These are phyloP conservation scores for Cucumis sativus DNA, from an alignment of 306 rosid genomes.

Conservation along the genomic window DNA sequence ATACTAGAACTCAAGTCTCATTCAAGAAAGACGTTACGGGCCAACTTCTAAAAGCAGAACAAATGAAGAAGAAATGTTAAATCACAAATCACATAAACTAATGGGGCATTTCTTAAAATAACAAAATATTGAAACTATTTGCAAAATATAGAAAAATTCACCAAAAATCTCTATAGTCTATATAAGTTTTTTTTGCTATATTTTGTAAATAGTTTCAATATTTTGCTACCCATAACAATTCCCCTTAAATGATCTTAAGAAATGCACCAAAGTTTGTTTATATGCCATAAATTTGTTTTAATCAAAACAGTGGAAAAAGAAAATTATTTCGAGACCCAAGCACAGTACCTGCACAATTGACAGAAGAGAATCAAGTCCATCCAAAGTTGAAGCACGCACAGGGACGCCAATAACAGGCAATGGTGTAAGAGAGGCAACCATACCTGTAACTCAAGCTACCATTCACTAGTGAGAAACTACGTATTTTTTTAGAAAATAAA, in stretches of 20 bases:
- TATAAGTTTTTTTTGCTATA: too few species aligned
- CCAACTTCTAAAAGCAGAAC: not conserved
- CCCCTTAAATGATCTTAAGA: not conserved
- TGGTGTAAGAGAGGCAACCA: conserved; percentile 84
- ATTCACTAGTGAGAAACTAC: not conserved
- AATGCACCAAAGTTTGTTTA: not conserved
- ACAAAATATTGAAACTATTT: too few species aligned
- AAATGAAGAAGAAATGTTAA: not conserved
- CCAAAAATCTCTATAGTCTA: too few species aligned
- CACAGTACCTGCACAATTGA: conserved; percentile 71
- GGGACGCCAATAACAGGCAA: conserved; percentile 86
- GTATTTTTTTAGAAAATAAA: not conserved
- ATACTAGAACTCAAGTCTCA: not conserved
- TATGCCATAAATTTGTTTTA: not conserved
- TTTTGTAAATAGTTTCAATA: too few species aligned
- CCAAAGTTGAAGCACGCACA: conserved; percentile 67
- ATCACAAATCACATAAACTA: not conserved
- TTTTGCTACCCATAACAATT: too few species aligned
- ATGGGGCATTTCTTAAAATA: too few species aligned
- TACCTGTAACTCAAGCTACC: conserved; percentile 35
- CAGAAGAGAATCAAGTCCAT: conserved; percentile 75
- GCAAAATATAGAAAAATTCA: too few species aligned
- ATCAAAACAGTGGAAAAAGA: not conserved
- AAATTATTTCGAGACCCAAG: not conserved
- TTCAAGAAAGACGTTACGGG: not conserved